phyloP scores from a whole-genome alignment of 768 basidiomycete species.

The Lentinula sp. region DNA sequence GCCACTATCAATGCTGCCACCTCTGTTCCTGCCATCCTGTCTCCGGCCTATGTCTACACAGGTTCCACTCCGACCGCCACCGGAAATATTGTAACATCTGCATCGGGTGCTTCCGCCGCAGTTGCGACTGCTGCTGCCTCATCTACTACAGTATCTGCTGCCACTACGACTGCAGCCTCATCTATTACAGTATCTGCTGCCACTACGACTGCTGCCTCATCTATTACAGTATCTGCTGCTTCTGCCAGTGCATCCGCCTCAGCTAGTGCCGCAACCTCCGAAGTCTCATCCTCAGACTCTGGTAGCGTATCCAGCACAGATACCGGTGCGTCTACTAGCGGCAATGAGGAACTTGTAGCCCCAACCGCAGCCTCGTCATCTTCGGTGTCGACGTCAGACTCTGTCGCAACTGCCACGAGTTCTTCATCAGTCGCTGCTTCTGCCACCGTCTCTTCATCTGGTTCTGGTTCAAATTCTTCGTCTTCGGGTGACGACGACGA shows the following conservation, averaged over 20 bases:
- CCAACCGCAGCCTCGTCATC: background rate
- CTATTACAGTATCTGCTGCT: slow-evolving; percentile 19
- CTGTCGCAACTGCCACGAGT: background rate
- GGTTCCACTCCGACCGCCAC: slow-evolving; percentile 30
- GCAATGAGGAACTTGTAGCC: background rate
- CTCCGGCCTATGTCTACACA: slow-evolving; percentile 42
- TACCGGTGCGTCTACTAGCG: background rate
- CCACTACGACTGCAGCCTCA: slow-evolving; percentile 14
- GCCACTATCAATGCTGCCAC: slow-evolving; percentile 27
- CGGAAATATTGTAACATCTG: slow-evolving; percentile 21
- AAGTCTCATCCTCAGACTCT: slow-evolving; percentile 12
- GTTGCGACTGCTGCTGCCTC: background rate
- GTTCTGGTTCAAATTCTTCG: slow-evolving; percentile 11
- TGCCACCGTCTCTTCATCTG: slow-evolving; percentile 10
- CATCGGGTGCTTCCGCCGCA: slow-evolving; percentile 8
- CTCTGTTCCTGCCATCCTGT: slow-evolving; percentile 31
- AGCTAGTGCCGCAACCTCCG: slow-evolving; percentile 6
- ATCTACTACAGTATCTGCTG: background rate
- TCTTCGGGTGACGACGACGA: slow-evolving; percentile 10
- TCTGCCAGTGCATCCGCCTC: slow-evolving; percentile 8
- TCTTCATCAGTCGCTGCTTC: background rate
- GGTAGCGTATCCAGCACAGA: background rate
- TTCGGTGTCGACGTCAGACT: background rate
- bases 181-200: slow-evolving; percentile 22
- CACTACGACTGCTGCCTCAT: slow-evolving; percentile 17